Evolutionary conservation across 2,329 filamentous ascomycete species (phyloP).

Genomic region (Thielaviopsis musarum): DNA sequence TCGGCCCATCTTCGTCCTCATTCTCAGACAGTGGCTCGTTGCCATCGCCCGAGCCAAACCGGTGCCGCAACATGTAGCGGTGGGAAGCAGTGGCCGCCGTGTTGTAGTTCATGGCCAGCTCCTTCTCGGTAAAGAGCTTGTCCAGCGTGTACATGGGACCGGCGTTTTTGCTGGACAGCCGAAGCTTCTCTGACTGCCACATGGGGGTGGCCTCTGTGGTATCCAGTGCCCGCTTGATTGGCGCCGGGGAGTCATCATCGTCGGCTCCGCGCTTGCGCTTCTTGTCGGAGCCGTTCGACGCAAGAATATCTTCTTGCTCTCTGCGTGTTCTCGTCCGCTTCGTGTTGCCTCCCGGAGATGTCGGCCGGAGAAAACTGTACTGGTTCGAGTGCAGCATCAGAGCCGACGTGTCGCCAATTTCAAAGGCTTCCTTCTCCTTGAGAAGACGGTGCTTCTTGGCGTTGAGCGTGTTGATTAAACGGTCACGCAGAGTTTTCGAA

Average conservation of each 20-base stretch:
- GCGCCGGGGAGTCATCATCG: slow-evolving; percentile 46
- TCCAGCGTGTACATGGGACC: slow-evolving; percentile 49
- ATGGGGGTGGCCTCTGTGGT: slow-evolving; percentile 40
- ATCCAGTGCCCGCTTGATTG: slow-evolving; percentile 38
- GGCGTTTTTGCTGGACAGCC: slow-evolving; percentile 35
- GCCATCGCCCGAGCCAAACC: slow-evolving; percentile 20
- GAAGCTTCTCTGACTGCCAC: slow-evolving; percentile 44
- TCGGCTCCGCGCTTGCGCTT: slow-evolving; percentile 43
- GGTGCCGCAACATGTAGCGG: slow-evolving; percentile 42
- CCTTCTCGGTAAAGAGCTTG: slow-evolving; percentile 55
- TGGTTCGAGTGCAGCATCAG: slow-evolving; percentile 51
- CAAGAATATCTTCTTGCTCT: slow-evolving; percentile 39
- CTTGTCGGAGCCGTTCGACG: slow-evolving; percentile 28
- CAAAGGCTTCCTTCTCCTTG: slow-evolving; percentile 50
- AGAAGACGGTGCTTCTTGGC: slow-evolving; percentile 47
- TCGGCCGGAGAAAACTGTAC: slow-evolving; percentile 47
- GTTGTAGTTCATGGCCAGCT: slow-evolving; percentile 49
- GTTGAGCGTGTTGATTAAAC: slow-evolving; percentile 48
- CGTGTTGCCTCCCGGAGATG: slow-evolving; percentile 45
- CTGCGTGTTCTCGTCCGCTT: slow-evolving; percentile 47
- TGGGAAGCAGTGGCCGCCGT: slow-evolving; percentile 44
- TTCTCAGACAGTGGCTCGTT: slow-evolving; percentile 37
- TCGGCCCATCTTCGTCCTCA: slow-evolving; percentile 33
- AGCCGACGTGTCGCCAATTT: slow-evolving; percentile 49
- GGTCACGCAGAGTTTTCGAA: slow-evolving; percentile 43